Percentiles rank a stretch among this genome's conserved stretches.
These are phyloP conservation scores for Pseudogymnoascus sp. DNA, from an alignment of 2,329 filamentous ascomycete genomes.

Conservation along the genomic window DNA sequence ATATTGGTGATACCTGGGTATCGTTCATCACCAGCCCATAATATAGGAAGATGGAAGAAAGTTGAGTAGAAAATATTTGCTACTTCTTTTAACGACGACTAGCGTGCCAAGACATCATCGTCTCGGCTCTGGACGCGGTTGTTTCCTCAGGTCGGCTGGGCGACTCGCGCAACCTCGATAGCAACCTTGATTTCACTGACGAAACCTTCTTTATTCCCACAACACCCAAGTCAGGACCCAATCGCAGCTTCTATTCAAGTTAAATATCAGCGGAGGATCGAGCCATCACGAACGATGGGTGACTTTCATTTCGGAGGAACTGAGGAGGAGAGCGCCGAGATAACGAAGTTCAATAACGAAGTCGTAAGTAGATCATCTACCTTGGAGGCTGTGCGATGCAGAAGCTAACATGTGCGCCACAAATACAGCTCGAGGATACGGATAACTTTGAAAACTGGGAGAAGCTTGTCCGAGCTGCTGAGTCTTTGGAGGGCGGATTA, in stretches of 20 bases:
- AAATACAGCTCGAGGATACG: conserved; percentile 45
- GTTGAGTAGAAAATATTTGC: conserved; percentile 10
- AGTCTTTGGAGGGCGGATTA: conserved; percentile 81
- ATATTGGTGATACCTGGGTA: conserved; percentile 49
- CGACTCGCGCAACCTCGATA: conserved; percentile 4
- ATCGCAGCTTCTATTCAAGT: neutral
- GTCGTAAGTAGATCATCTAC: conserved; percentile 52
- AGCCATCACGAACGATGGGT: conserved; percentile 43
- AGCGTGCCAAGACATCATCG: conserved; percentile 10
- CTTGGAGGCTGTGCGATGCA: neutral
- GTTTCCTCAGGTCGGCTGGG: neutral
- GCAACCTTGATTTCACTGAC: conserved; percentile 1
- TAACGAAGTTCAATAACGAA: conserved; percentile 69
- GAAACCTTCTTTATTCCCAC: neutral
- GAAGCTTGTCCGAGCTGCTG: conserved; percentile 74
- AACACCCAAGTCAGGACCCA: neutral
- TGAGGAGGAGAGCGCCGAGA: conserved; percentile 74
- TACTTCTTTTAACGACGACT: conserved; percentile 6
- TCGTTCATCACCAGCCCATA: conserved; percentile 53
- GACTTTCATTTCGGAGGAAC: conserved; percentile 66
- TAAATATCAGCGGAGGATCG: neutral
- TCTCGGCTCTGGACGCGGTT: conserved; percentile 2
- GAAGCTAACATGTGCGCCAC: conserved; percentile 15
- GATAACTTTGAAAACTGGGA: conserved; percentile 97
- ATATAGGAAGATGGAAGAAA: conserved; percentile 25